Evolutionary conservation across 2,329 filamentous ascomycete genomes (phyloP).

Genomic region (Sporothrix brasiliensis): DNA sequence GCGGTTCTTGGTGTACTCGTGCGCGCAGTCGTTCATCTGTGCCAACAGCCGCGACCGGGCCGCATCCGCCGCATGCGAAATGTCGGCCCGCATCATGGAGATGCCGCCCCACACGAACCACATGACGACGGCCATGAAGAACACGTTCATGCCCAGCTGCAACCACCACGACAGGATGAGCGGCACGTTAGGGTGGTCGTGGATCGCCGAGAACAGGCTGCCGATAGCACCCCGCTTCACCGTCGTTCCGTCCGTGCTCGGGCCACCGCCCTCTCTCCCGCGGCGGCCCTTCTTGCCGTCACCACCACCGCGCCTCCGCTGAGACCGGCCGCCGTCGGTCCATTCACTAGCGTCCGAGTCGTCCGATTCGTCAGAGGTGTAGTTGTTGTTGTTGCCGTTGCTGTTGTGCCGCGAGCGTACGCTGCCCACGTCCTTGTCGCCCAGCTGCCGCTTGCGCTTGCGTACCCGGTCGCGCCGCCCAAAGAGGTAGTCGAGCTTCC

Average conservation of each 20-base stretch:
- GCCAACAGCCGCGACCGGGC: constrained; percentile 69
- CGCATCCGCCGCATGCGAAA: constrained; percentile 70
- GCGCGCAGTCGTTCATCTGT: constrained; percentile 72
- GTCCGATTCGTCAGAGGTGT: constrained; percentile 54
- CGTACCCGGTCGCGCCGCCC: constrained; percentile 52
- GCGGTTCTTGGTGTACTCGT: constrained; percentile 73
- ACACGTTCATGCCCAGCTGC: constrained; percentile 64
- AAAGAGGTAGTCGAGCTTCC: constrained; percentile 46
- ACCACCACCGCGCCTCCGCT: not conserved
- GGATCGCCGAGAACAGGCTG: constrained; percentile 54
- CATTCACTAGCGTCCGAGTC: constrained; percentile 36
- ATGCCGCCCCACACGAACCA: constrained; percentile 73
- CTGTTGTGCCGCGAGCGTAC: constrained; percentile 52
- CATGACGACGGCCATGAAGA: constrained; percentile 57
- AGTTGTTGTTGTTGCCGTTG: constrained; percentile 50
- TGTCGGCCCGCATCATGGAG: constrained; percentile 71
- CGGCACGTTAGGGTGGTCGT: constrained; percentile 61
- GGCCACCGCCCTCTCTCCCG: not conserved
- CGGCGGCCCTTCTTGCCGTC: constrained; percentile 32
- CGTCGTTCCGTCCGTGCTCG: constrained; percentile 11
- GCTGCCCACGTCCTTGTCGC: constrained; percentile 57
- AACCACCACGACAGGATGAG: constrained; percentile 63
- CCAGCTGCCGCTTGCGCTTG: constrained; percentile 58
- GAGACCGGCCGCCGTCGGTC: constrained; percentile 30
- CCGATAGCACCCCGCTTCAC: constrained; percentile 45